Percentiles rank a stretch among this genome's conserved stretches.
Conservation (phyloP, 257 asterid genomes). For the Solanum arcanum region DNA sequence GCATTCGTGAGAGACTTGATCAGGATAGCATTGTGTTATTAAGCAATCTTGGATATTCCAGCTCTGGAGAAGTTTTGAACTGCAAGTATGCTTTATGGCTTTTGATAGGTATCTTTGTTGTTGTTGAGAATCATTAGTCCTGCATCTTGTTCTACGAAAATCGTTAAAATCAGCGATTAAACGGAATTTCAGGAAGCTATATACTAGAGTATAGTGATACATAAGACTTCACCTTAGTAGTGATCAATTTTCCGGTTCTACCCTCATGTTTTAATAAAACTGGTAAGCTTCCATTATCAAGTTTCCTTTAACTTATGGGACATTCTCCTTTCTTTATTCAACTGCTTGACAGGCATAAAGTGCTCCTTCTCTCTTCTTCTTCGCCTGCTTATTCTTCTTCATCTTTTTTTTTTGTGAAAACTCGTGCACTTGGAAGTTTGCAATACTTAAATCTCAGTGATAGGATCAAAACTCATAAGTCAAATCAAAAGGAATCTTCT, state of each 20-base stretch:
- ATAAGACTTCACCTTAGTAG: background rate
- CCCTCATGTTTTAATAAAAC: background rate
- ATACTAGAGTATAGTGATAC: background rate
- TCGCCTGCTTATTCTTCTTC: background rate
- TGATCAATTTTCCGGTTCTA: background rate
- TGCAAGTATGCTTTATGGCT: conserved; percentile 81
- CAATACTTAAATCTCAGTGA: background rate
- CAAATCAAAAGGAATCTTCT: background rate
- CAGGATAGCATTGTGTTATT: conserved; percentile 60
- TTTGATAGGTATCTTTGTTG: conserved; percentile 53
- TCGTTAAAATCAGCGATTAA: background rate
- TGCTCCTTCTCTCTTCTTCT: background rate
- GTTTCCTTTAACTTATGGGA: background rate
- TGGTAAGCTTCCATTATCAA: background rate
- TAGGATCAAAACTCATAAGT: background rate
- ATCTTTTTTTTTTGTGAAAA: background rate
- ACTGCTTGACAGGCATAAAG: background rate
- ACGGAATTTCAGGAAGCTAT: background rate
- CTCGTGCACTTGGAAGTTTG: background rate
- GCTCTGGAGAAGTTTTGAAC: conserved; percentile 89
- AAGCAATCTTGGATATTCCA: conserved; percentile 87
- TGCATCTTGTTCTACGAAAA: background rate
- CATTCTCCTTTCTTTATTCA: background rate
- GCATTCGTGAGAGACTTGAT: conserved; percentile 63
- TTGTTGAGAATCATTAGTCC: conserved; percentile 4